Evolutionary conservation across 495 filamentous ascomycete genomes (phyloP).

Genomic region (Hypoxylon intermedium): DNA sequence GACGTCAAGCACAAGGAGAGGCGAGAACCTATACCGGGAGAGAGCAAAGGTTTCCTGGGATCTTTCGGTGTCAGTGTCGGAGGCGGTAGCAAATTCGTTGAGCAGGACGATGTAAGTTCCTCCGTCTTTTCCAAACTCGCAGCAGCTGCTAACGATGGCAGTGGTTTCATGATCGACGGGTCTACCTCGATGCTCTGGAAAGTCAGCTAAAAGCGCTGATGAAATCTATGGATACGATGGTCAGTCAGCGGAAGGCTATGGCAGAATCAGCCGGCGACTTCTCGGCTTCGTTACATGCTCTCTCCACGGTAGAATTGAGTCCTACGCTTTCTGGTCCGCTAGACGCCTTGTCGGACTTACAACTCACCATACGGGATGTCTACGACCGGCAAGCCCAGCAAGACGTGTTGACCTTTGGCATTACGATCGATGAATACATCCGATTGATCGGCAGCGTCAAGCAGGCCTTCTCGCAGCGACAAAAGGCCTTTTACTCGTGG

Average conservation of each 20-base stretch:
- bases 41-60: conserved; percentile 92
- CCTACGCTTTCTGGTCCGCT: conserved; percentile 86
- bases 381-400: conserved; percentile 98
- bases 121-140: conserved; percentile 10
- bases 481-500: conserved; percentile 95
- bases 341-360: conserved; percentile 88
- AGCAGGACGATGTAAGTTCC: conserved; percentile 89
- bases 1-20: conserved; percentile 99
- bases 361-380: conserved; percentile 90
- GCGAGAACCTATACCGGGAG: conserved; percentile 80
- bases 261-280: conserved; percentile 94
- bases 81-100: conserved; percentile 83
- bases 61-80: conserved; percentile 80
- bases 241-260: conserved; percentile 87
- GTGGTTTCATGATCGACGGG: conserved; percentile 97
- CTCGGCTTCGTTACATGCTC: conserved; percentile 84
- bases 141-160: conserved; percentile 40
- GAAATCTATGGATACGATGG: conserved; percentile 91
- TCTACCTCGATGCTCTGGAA: conserved; percentile 94
- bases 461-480: conserved; percentile 86
- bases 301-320: conserved; percentile 87
- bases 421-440: conserved; percentile 98
- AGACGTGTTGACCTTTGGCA: conserved; percentile 93
- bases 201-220: conserved; percentile 92
- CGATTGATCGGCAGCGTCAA: conserved; percentile 93